phyloP scores from a whole-genome alignment of 2,329 filamentous ascomycete genomes.

The Scortechinia acanthostroma region DNA sequence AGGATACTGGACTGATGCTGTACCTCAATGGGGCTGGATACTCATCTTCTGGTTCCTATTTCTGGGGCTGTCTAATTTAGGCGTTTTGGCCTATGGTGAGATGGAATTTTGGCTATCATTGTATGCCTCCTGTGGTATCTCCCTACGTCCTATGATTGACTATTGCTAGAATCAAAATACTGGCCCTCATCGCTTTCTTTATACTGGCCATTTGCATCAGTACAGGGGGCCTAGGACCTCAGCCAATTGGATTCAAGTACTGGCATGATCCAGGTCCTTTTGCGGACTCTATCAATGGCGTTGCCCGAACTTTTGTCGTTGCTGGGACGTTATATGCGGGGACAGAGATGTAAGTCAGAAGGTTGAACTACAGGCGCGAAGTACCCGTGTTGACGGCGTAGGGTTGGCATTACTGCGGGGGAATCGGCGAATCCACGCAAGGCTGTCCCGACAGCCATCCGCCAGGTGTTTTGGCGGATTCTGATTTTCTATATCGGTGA shows the following conservation, averaged over 20 bases:
- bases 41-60: conserved; percentile 68
- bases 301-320: conserved; percentile 45
- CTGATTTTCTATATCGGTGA: conserved; percentile 82
- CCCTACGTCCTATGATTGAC: not conserved
- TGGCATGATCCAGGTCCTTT: conserved; percentile 57
- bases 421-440: conserved; percentile 76
- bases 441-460: conserved; percentile 77
- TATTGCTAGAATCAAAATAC: conserved; percentile 27
- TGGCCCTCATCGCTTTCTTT: conserved; percentile 36
- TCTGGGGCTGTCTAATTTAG: conserved; percentile 62
- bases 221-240: conserved; percentile 44
- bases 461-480: conserved; percentile 94
- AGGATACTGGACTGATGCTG: conserved; percentile 59
- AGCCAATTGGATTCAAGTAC: conserved; percentile 52
- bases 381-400: too few relatives aligned
- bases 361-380: too few relatives aligned
- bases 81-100: conserved; percentile 68
- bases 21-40: conserved; percentile 69
- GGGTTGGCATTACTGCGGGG: conserved; percentile 69
- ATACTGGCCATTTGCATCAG: conserved; percentile 56
- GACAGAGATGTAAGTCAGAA: too few relatives aligned
- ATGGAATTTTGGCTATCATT: conserved; percentile 73
- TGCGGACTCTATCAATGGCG: conserved; percentile 48
- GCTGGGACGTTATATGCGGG: conserved; percentile 63
- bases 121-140: not conserved